Evolutionary conservation across 495 filamentous ascomycete genomes (phyloP).

Genomic region (Darksidea phi): DNA sequence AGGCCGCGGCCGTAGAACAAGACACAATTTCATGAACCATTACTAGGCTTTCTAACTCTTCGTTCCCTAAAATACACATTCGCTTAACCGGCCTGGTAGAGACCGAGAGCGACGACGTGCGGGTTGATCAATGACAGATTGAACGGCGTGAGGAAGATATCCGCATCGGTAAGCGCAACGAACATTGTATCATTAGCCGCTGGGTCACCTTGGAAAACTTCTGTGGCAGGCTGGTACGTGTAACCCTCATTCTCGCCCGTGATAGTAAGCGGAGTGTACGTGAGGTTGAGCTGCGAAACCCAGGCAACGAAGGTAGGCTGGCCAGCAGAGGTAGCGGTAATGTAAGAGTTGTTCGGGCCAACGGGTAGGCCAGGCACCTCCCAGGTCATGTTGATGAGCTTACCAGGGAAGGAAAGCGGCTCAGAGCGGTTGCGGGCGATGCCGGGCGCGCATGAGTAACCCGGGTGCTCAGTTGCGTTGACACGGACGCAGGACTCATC

Average conservation of each 20-base stretch:
- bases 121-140: slow-evolving; percentile 73
- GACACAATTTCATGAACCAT: no score
- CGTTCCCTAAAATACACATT: no score
- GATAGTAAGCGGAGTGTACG: slow-evolving; percentile 67
- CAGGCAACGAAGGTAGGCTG: slow-evolving; percentile 68
- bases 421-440: slow-evolving; percentile 65
- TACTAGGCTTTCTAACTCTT: no score
- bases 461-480: slow-evolving; percentile 43
- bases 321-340: slow-evolving; percentile 62
- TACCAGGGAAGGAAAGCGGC: slow-evolving; percentile 74
- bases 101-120: slow-evolving; percentile 70
- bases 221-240: slow-evolving; percentile 66
- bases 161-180: slow-evolving; percentile 69
- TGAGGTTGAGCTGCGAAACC: slow-evolving; percentile 82
- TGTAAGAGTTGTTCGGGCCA: slow-evolving; percentile 79
- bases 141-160: slow-evolving; percentile 70
- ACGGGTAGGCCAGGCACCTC: slow-evolving; percentile 66
- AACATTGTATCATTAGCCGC: slow-evolving; percentile 79
- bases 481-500: slow-evolving; percentile 54
- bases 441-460: slow-evolving; percentile 59
- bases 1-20: no score
- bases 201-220: slow-evolving; percentile 64
- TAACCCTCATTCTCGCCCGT: slow-evolving; percentile 56
- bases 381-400: slow-evolving; percentile 69
- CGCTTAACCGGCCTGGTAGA: slow-evolving; percentile 75